Evolutionary conservation across 768 basidiomycete species (phyloP).

Genomic region (Tephrocybe rancida): DNA sequence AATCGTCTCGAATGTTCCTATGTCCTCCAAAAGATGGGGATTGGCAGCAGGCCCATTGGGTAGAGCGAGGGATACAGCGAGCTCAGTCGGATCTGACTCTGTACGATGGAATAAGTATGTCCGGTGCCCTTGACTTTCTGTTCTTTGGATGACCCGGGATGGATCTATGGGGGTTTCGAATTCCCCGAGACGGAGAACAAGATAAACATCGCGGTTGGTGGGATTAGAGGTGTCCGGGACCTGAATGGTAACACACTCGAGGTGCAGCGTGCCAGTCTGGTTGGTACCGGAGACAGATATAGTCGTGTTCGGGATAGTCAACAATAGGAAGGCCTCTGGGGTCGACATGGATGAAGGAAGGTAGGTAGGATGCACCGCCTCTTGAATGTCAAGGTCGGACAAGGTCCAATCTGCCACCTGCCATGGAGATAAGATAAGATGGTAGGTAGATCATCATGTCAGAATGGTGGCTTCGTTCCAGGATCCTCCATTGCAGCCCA

Average conservation of each 20-base stretch:
- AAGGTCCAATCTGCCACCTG: not conserved
- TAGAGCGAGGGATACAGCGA: constrained; percentile 37
- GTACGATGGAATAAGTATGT: constrained; percentile 48
- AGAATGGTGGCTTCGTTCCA: too few relatives aligned
- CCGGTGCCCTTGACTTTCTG: constrained; percentile 35
- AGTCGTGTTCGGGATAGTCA: constrained; percentile 52
- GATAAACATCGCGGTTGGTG: constrained; percentile 59
- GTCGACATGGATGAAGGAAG: constrained; percentile 11
- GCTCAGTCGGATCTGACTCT: constrained; percentile 35
- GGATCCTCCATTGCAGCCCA: too few relatives aligned
- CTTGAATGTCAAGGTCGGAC: not conserved
- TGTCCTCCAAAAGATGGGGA: constrained; percentile 48
- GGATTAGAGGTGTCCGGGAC: constrained; percentile 31
- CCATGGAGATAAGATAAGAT: constrained; percentile 15
- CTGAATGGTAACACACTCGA: constrained; percentile 65
- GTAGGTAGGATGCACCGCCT: constrained; percentile 5
- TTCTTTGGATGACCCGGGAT: constrained; percentile 42
- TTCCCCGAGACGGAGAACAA: constrained; percentile 58
- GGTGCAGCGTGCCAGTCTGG: constrained; percentile 47
- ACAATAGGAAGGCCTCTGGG: constrained; percentile 54
- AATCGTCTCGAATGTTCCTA: constrained; percentile 68
- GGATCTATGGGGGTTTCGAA: constrained; percentile 68
- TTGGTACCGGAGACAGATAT: constrained; percentile 33
- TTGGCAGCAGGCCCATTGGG: constrained; percentile 27
- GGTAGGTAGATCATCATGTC: not conserved